phyloP scores from a whole-genome alignment of 2,329 filamentous ascomycete species.

The Fusarium sulawesiense region DNA sequence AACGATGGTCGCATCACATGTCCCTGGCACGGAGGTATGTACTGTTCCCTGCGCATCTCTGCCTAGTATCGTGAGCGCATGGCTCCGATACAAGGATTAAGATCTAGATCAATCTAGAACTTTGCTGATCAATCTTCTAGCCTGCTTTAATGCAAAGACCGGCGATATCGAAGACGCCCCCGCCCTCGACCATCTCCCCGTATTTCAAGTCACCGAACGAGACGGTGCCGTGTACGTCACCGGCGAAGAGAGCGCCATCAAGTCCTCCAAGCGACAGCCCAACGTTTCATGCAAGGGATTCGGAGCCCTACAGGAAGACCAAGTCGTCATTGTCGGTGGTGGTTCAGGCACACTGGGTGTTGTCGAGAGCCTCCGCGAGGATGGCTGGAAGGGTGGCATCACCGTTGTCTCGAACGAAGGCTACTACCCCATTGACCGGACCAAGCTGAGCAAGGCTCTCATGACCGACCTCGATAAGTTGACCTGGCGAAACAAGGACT shows the following conservation, averaged over 20 bases:
- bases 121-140: conserved; percentile 56
- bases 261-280: conserved; percentile 77
- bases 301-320: conserved; percentile 63
- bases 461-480: conserved; percentile 84
- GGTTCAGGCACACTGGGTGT: conserved; percentile 86
- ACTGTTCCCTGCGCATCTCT: not conserved
- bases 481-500: conserved; percentile 79
- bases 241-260: conserved; percentile 82
- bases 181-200: conserved; percentile 84
- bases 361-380: conserved; percentile 83
- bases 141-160: conserved; percentile 89
- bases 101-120: not conserved
- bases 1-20: conserved; percentile 87
- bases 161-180: conserved; percentile 97
- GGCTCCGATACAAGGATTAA: not conserved
- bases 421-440: conserved; percentile 88
- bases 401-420: conserved; percentile 88
- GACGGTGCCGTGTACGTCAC: conserved; percentile 87
- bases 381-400: conserved; percentile 82
- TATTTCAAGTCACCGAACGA: conserved; percentile 83
- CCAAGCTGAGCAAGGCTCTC: conserved; percentile 94
- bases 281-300: conserved; percentile 75
- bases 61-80: not conserved
- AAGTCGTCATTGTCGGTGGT: conserved; percentile 87
- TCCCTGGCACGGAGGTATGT: conserved; percentile 92